Percentiles rank a stretch among this genome's conserved stretches.
phyloP scores from a whole-genome alignment of 805 yeast genomes.

The Wickerhamiella australiensis region DNA sequence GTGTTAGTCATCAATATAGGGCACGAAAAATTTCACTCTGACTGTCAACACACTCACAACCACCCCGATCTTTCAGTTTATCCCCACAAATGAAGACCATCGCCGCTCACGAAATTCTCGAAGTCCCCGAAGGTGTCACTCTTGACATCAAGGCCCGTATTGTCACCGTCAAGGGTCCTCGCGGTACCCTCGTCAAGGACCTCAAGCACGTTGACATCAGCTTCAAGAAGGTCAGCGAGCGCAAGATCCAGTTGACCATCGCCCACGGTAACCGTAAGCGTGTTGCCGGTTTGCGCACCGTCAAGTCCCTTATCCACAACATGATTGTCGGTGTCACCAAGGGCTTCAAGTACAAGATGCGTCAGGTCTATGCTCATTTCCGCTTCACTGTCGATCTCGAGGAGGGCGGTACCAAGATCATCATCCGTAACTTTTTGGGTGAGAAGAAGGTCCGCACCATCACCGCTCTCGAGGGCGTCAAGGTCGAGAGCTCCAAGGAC shows the following conservation, averaged over 20 bases:
- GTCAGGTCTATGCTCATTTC: slow-evolving; percentile 99
- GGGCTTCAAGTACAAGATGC: slow-evolving; percentile 99
- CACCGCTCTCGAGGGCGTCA: slow-evolving; percentile 79
- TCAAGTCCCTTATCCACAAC: slow-evolving; percentile 88
- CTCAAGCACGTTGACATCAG: slow-evolving; percentile 92
- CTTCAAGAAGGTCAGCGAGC: slow-evolving; percentile 61
- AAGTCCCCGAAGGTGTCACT: slow-evolving; percentile 84
- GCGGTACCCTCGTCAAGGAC: slow-evolving; percentile 86
- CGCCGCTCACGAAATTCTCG: slow-evolving; percentile 73
- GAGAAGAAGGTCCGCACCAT: slow-evolving; percentile 93
- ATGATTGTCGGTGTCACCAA: slow-evolving; percentile 96
- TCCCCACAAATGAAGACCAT: slow-evolving; percentile 59
- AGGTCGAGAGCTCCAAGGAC: slow-evolving; percentile 62
- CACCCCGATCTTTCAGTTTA: too few species aligned
- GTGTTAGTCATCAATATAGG: not conserved
- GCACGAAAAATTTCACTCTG: not conserved
- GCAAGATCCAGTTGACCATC: slow-evolving; percentile 74
- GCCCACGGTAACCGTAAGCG: slow-evolving; percentile 99
- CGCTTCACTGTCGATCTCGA: slow-evolving; percentile 95
- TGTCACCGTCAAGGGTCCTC: slow-evolving; percentile 91
- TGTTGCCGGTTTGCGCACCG: slow-evolving; percentile 98
- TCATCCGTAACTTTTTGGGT: slow-evolving; percentile 99
- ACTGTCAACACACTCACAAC: not conserved
- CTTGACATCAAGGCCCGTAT: slow-evolving; percentile 84
- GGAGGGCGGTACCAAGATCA: slow-evolving; percentile 68